Percentiles rank a stretch among this genome's conserved stretches.
phyloP scores from a whole-genome alignment of 2,329 filamentous ascomycete species.

The Cryphonectria carpinicola region DNA sequence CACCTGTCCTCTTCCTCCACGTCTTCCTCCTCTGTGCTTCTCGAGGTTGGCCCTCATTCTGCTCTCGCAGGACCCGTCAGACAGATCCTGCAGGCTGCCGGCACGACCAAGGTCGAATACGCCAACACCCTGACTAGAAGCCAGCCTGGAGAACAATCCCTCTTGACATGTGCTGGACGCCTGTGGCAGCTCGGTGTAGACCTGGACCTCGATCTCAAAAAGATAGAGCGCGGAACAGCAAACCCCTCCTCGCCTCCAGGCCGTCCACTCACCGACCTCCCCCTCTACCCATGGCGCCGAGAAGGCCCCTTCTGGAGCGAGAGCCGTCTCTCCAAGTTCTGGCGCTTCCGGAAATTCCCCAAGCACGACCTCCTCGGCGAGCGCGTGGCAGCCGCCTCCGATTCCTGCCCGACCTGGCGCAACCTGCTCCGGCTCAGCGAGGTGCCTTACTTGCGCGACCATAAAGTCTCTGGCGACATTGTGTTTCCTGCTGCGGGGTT shows the following conservation, averaged over 20 bases:
- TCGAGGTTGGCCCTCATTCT: slow-evolving; percentile 32
- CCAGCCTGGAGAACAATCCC: slow-evolving; percentile 1
- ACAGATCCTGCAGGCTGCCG: slow-evolving; percentile 22
- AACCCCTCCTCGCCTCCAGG: slow-evolving; percentile 11
- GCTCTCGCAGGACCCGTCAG: slow-evolving; percentile 34
- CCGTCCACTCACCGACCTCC: slow-evolving; percentile 31
- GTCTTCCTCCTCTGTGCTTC: background rate
- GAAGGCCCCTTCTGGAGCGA: slow-evolving; percentile 38
- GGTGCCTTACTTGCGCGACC: slow-evolving; percentile 41
- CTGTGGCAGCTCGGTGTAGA: slow-evolving; percentile 18
- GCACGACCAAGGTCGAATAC: slow-evolving; percentile 10
- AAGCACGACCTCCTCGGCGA: slow-evolving; percentile 33
- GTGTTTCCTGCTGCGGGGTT: slow-evolving; percentile 28
- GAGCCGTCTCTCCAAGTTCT: slow-evolving; percentile 36
- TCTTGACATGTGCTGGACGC: slow-evolving; percentile 21
- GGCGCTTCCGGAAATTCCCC: slow-evolving; percentile 33
- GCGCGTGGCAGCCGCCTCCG: slow-evolving; percentile 23
- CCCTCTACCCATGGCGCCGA: slow-evolving; percentile 38
- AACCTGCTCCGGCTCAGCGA: slow-evolving; percentile 26
- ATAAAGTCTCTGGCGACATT: slow-evolving; percentile 32
- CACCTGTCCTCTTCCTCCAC: background rate
- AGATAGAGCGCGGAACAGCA: slow-evolving; percentile 3
- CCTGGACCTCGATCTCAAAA: slow-evolving; percentile 8
- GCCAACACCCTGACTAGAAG: slow-evolving; percentile 21
- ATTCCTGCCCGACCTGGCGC: slow-evolving; percentile 27